Percentiles rank a stretch among this genome's conserved stretches.
phyloP scores from a whole-genome alignment of 2,329 filamentous ascomycete species.

The Alternaria hordeiaustralica region DNA sequence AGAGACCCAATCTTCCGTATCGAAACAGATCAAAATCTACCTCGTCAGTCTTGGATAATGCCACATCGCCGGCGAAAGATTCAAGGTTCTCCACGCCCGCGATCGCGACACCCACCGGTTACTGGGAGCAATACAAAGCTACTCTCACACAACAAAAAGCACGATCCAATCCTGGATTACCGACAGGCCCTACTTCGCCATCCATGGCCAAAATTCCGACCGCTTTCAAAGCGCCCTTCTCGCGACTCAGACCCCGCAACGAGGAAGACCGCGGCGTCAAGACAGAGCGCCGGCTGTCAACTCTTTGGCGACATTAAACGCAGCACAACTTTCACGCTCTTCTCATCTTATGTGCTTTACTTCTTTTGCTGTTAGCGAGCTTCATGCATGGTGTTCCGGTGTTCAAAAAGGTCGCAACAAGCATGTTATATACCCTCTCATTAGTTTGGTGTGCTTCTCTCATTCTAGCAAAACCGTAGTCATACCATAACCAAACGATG shows the following conservation, averaged over 20 bases:
- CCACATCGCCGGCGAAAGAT: neutral
- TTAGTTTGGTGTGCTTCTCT: neutral
- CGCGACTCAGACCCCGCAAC: slow-evolving; percentile 6
- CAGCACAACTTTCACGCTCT: neutral
- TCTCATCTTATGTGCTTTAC: neutral
- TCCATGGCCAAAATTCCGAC: slow-evolving; percentile 11
- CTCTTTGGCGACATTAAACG: slow-evolving; percentile 15
- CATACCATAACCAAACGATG: neutral
- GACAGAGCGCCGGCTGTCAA: slow-evolving; percentile 19
- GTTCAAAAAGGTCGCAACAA: slow-evolving; percentile 3
- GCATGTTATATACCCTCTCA: slow-evolving; percentile 28
- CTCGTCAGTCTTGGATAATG: neutral
- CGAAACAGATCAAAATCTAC: neutral
- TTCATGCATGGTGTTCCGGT: neutral
- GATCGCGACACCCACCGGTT: slow-evolving; percentile 6
- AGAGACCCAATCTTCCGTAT: neutral
- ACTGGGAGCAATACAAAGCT: slow-evolving; percentile 20
- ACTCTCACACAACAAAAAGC: slow-evolving; percentile 15
- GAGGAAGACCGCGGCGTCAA: slow-evolving; percentile 14
- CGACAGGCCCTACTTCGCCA: neutral
- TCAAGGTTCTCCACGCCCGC: neutral
- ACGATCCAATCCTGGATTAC: neutral
- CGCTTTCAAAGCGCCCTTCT: slow-evolving; percentile 11
- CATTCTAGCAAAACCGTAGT: neutral
- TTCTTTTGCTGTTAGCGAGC: neutral